phyloP scores from a whole-genome alignment of 192 early-diverging fungal species.

The Haplosporangium gracile region DNA sequence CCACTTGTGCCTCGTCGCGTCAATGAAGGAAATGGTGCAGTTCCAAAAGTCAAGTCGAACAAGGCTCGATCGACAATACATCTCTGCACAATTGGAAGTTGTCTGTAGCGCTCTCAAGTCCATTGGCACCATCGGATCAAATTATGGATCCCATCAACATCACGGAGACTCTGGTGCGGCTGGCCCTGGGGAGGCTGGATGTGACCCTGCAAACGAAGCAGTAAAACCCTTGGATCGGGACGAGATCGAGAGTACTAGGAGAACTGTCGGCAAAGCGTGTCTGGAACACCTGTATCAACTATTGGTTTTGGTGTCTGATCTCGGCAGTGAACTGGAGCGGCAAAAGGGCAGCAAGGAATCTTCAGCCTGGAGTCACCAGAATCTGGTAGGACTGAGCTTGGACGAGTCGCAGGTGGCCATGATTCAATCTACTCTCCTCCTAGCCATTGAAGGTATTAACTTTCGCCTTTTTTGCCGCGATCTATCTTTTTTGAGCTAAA shows the following conservation, averaged over 20 bases:
- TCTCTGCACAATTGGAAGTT: conserved; percentile 14
- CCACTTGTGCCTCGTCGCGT: conserved; percentile 27
- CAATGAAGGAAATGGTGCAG: conserved; percentile 9
- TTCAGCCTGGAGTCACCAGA: conserved; percentile 2
- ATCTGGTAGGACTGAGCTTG: conserved; percentile 15
- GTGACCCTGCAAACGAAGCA: background rate
- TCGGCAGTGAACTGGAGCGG: conserved; percentile 10
- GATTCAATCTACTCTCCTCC: conserved; percentile 13
- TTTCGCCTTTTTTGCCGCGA: too few species aligned
- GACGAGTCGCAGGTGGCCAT: conserved; percentile 19
- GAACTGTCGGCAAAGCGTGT: conserved; percentile 2
- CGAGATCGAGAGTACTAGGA: background rate
- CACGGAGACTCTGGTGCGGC: background rate
- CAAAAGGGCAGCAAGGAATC: background rate
- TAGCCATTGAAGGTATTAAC: conserved; percentile 31
- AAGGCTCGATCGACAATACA: conserved; percentile 15
- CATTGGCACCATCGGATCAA: conserved; percentile 26
- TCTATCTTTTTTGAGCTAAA: background rate
- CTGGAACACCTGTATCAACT: conserved; percentile 28
- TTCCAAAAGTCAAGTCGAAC: conserved; percentile 6
- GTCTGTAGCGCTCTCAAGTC: conserved; percentile 13
- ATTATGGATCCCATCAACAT: background rate
- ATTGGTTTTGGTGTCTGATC: conserved; percentile 13
- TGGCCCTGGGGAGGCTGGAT: background rate
- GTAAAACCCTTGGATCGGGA: background rate